These are phyloP conservation scores for Saitozyma sp. DNA, from an alignment of 768 basidiomycete genomes.

Conservation along the genomic window DNA sequence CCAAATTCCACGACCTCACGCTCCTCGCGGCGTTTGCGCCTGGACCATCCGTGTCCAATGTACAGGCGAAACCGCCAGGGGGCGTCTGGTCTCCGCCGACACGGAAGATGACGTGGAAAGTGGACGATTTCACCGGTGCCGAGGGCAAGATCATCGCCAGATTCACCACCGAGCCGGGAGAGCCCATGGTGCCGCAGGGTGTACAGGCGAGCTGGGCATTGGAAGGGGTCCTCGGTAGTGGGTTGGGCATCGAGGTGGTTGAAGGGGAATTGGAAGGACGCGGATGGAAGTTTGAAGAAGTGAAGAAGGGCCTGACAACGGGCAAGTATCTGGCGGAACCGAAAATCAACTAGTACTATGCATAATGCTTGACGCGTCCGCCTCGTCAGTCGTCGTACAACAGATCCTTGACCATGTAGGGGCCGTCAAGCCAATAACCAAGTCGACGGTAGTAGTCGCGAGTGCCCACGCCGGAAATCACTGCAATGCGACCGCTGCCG, in stretches of 20 bases:
- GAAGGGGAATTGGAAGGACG: constrained; percentile 19
- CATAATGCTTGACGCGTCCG: background rate
- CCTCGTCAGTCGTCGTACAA: constrained; percentile 9
- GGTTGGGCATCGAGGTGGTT: constrained; percentile 51
- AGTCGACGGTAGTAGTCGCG: constrained; percentile 93
- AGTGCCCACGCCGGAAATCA: constrained; percentile 96
- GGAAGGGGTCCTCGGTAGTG: constrained; percentile 47
- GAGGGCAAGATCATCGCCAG: constrained; percentile 53
- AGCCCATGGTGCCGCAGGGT: constrained; percentile 34
- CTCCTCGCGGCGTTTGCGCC: constrained; percentile 48
- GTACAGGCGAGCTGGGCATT: constrained; percentile 49
- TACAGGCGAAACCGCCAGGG: constrained; percentile 55
- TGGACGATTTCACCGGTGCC: constrained; percentile 23
- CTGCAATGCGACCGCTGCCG: constrained; percentile 91
- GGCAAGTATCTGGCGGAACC: constrained; percentile 51
- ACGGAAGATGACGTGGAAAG: constrained; percentile 46
- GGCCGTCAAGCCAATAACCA: constrained; percentile 91
- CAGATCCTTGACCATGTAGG: constrained; percentile 87
- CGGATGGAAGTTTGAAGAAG: constrained; percentile 37
- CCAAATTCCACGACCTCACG: constrained; percentile 36
- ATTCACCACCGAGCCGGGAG: constrained; percentile 38
- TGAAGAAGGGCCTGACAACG: constrained; percentile 43
- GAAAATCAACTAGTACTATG: background rate
- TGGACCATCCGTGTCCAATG: constrained; percentile 41
- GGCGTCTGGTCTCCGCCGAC: constrained; percentile 48